Evolutionary conservation across 495 filamentous ascomycete genomes (phyloP), one percentile per base, ranked within the genome.

Genomic region (Ramalina peruviana): DNA sequence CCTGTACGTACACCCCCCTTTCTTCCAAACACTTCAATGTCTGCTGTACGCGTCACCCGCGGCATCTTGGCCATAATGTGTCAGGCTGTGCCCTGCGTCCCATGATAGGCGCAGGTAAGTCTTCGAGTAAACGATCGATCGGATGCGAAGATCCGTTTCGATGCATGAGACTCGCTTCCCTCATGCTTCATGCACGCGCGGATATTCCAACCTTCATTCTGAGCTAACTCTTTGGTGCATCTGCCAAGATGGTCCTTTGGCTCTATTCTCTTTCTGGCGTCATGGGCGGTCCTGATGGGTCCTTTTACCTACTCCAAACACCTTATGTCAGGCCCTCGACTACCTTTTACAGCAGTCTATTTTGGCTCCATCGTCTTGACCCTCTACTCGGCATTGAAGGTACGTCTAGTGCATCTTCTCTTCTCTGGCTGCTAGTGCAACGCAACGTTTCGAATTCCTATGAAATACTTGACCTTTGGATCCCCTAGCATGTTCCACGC

Each of bases 281-380:
- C 93, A 63, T 98, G 88, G 78, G 88, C 87, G 4, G 87, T 88
- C 54, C 73, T 98, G 69, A 88, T 94, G 81, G 92, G 92, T 46
- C 89, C 88, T 17, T 70, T 74, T 67, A 67, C 73, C 41, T 98
- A 97, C 67, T 68, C 79, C 43, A 80, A 78, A 58, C 92, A 98
- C 66, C 75, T 98, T 60, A 66, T 87, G 57, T 97, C 93, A 45
- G 79, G 78, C 48, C 72, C 86, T 52, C 78, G 92, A 53, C 67
- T 98, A 46, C 92, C 93, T 11, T 98, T 98, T 63, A 96, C 92
- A 17, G 88, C 88, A 44, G 86, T 88, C 25, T 98, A 98, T 72
- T 96, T 98, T 71, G 92, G 90, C 38, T 93, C 86, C 38, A 94
- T 98, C 55, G 81, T 69, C 2, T 63, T 96, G 60, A 96, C 92